phyloP scores from a whole-genome alignment of 176 grass and related monocot species.

The maize (Zea mays) region Zm-B73-REFERENCE-NAM-5.0 NC_050105.1:123553501-123554000 shows the following conservation, averaged over 20 bases:
- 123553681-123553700: background rate
- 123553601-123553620: background rate
- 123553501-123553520: background rate
- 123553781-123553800: too few relatives aligned
- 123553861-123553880: background rate
- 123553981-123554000: too few relatives aligned
- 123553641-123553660: background rate
- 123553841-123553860: background rate
- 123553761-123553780: too few relatives aligned
- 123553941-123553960: slow-evolving; percentile 4
- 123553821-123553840: background rate
- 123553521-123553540: slow-evolving; percentile 7
- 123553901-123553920: background rate
- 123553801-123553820: background rate
- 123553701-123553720: background rate
- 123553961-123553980: background rate
- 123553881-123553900: background rate
- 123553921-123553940: background rate
- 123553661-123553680: background rate
- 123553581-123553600: background rate
- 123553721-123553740: too few relatives aligned
- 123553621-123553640: background rate
- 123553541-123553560: background rate
- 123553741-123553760: too few relatives aligned
- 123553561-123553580: background rate